phyloP scores from a whole-genome alignment of 176 grass and related monocot species.

The Bolboschoenus planiculmis region DNA sequence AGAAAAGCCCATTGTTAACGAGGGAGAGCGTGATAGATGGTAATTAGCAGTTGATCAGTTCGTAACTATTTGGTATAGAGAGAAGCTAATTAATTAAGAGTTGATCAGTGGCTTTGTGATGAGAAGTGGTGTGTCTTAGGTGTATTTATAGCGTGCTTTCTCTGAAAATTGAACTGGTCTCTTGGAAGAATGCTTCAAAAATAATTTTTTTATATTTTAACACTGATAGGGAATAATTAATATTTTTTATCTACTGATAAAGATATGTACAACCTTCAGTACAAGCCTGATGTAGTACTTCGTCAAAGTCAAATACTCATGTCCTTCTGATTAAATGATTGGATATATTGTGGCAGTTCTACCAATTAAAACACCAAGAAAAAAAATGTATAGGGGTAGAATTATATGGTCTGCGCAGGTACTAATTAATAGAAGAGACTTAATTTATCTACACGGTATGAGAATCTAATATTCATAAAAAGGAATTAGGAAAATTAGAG shows the following conservation, averaged over 20 bases:
- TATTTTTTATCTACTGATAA: not conserved
- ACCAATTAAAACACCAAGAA: not conserved
- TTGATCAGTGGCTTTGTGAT: not conserved
- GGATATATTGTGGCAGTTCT: not conserved
- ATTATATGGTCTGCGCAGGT: not conserved
- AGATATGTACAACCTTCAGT: not conserved
- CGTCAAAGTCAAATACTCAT: not conserved
- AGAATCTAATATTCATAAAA: too few species aligned
- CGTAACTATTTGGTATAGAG: not conserved
- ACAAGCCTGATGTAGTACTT: not conserved
- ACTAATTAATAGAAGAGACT: too few species aligned
- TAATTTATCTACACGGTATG: too few species aligned
- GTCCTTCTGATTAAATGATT: not conserved
- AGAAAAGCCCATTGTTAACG: not conserved
- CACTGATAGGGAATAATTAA: not conserved
- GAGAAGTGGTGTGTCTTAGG: not conserved
- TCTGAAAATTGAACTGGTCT: not conserved
- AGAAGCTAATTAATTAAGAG: not conserved
- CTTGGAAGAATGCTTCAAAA: not conserved
- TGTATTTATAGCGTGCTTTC: not conserved
- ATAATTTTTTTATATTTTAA: not conserved
- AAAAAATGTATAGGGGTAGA: not conserved
- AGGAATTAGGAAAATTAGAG: too few species aligned
- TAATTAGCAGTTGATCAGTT: not conserved
- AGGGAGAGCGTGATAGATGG: not conserved